A percentile compares a stretch with the other conserved stretches of the same genome.
Conservation (phyloP, 2,329 filamentous ascomycete genomes). For the Colletotrichum filicis region DNA sequence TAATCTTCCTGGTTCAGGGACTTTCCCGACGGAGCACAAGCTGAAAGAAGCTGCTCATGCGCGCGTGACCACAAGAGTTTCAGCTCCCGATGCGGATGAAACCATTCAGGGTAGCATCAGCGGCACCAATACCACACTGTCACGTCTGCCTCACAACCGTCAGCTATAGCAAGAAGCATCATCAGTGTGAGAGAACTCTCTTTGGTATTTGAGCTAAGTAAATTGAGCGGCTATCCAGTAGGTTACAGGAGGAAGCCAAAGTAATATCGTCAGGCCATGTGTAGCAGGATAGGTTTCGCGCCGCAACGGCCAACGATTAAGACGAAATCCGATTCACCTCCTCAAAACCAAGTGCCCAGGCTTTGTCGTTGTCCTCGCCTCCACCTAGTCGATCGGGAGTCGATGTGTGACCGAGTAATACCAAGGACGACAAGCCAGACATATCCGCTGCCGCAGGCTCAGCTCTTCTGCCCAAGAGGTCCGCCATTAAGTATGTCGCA, state of each 20-base stretch:
- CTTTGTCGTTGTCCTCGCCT: background rate
- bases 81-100: conserved; percentile 24
- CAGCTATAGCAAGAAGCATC: background rate
- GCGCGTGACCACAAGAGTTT: conserved; percentile 15
- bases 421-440: background rate
- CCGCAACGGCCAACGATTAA: background rate
- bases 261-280: conserved; percentile 26
- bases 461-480: conserved; percentile 9
- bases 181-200: background rate
- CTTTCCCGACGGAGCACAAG: background rate
- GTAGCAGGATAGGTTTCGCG: conserved; percentile 26
- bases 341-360: background rate
- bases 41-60: conserved; percentile 16
- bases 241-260: conserved; percentile 21
- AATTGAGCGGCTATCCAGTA: conserved; percentile 23
- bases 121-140: background rate
- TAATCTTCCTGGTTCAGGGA: background rate
- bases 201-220: conserved; percentile 31
- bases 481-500: conserved; percentile 38
- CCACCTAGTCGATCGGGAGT: too few relatives aligned
- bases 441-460: background rate
- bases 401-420: background rate
- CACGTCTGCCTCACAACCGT: background rate
- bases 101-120: conserved; percentile 11
- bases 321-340: conserved; percentile 8